Evolutionary conservation across 805 yeast genomes (phyloP), one percentile per base, ranked within the genome.

Genomic region (Lipomyces kockii): DNA sequence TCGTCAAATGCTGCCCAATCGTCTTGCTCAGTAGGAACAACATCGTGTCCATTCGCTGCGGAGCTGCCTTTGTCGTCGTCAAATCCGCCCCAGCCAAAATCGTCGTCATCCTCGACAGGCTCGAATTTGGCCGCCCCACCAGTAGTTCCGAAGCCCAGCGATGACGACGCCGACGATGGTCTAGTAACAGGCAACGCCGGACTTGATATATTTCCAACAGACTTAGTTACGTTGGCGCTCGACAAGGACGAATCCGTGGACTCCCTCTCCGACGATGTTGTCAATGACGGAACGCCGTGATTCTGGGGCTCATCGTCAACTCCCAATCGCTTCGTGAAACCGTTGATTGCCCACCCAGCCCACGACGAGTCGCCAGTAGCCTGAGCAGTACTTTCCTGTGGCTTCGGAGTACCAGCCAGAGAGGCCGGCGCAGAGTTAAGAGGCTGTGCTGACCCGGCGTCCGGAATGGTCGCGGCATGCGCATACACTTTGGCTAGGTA

Each of bases 401-500:
- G 64, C 37, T 62, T 64, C 12, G 71, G 68, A 12, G 71, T 62
- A 11, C 53, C 49, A 12, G 65, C 7, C 25, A 17, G 52, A 6
- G 72, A 59, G 3, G 63, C 34, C 27, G 72, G 66, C 51, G 39
- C 43, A n/a, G 72, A 68, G n/a, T 58, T 46, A 20, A 60, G 59
- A 25, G 65, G 63, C 34, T 61, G 64, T 3, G 63, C 62, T 7
- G 70, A 49, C 27, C 65, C 63, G 37, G 64, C 62, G 37, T 62
- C 72, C 32, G 70, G 49, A 61, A 69, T 60, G 17, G 70, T n/a
- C n/a, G 71, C 63, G 14, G 81, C 84, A 58, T 83, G 88, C 3
- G 73, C 74, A 59, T 83, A 82, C 64, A 90, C 83, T 71, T 85
- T 86, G 3, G 76, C 77, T 74, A 89, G 80, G 74, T 90, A 89